Evolutionary conservation across 441 rosid genomes (phyloP), one percentile per base, ranked within the genome.

Genomic region (Hura crepitans): DNA sequence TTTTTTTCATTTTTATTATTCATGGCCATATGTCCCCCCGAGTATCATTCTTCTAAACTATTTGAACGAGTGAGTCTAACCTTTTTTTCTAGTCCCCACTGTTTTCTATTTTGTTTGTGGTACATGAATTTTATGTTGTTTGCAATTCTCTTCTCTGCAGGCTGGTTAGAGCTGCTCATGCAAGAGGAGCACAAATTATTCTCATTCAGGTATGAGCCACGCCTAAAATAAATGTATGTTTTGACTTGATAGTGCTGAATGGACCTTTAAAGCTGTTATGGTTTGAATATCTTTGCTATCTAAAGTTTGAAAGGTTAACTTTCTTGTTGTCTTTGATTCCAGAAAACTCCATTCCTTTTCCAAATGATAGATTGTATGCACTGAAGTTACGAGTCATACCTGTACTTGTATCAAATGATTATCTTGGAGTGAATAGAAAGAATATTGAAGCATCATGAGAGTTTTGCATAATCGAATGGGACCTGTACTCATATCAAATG

Each of bases 91-190:
- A n/a, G 45, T 28, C 50, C 6, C 25, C 30, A 14, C 66, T 25
- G 6, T 14, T 28, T 35, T 20, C 23, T n/a, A 15, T 47, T 54
- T 20, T 65, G 20, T n/a, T 27, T 28, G 14, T 35, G 7, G 3
- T 25, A 30, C 59, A n/a, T 51, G 46, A 4, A 45, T 37, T 39
- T 51, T 60, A 31, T 59, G 23, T 43, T 66, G 25, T 23, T 62
- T 50, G 53, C 2, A 18, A 31, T 58, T n/a, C 50, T 62, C 7
- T 47, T 43, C 22, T 64, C 13, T 75, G 77, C 78, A 91, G 96
- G 81, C 66, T 91, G 56, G 91, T 91, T 61, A 83, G 91, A 73
- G 85, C 82, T 81, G 91, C 96, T 70, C 92, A 89, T 77, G 75
- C 72, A 9, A 85, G 85, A 75, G 91, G 91, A 70, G 92, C 96